These are phyloP conservation scores for Populus hybrid DNA, from an alignment of 441 rosid species.

Conservation along the genomic window DNA sequence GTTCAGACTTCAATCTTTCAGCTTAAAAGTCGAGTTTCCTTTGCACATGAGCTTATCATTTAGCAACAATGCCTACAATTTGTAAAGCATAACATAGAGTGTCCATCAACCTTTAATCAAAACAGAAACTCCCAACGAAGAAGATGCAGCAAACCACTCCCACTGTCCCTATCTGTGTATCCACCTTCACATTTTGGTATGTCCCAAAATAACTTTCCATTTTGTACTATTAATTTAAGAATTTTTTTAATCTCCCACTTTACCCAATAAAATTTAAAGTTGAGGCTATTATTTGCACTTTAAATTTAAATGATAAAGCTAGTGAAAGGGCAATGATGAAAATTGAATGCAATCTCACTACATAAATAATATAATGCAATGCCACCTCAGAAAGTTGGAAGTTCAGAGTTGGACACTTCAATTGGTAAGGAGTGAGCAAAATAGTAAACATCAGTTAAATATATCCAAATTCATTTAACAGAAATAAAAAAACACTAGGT, in stretches of 20 bases:
- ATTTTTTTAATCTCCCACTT: background rate
- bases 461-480: background rate
- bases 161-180: no score
- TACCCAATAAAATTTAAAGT: background rate
- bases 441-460: background rate
- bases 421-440: background rate
- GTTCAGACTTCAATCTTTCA: conserved; percentile 6
- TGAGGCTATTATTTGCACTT: background rate
- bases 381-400: background rate
- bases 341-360: background rate
- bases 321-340: background rate
- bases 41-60: conserved; percentile 1
- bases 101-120: background rate
- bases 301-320: background rate
- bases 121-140: no score
- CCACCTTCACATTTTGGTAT: no score
- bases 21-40: background rate
- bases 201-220: no score
- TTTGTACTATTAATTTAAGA: no score
- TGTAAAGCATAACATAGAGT: background rate
- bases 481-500: background rate
- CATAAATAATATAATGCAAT: no score
- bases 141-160: no score
- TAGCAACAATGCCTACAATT: background rate
- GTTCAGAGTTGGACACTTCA: background rate